Conservation (phyloP, 2,329 filamentous ascomycete genomes). For the Penicillium nordicum region DNA sequence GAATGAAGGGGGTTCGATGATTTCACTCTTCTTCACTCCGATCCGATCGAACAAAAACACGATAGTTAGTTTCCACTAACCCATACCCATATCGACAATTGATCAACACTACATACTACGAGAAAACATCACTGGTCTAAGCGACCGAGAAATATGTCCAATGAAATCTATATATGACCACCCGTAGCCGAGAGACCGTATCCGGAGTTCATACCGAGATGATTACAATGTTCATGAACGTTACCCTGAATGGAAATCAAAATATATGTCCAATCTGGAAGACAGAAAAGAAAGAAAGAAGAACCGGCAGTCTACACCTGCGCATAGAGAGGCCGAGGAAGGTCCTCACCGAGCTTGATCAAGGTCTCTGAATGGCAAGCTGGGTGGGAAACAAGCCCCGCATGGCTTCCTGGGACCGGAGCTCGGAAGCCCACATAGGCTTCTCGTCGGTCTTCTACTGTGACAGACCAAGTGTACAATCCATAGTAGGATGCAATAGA, state of each 20-base stretch:
- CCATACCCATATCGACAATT: not conserved
- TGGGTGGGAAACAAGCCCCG: conserved; percentile 26
- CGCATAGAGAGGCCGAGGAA: conserved; percentile 38
- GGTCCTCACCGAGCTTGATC: conserved; percentile 36
- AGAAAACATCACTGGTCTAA: not conserved
- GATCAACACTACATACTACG: not conserved
- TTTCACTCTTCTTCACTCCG: not conserved
- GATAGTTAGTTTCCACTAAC: not conserved
- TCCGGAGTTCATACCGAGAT: not conserved
- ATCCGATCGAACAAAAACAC: not conserved
- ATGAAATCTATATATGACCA: conserved; percentile 6
- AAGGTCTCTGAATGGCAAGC: conserved; percentile 28
- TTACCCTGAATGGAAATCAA: not conserved
- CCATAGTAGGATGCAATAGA: conserved; percentile 91
- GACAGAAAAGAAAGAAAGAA: not conserved
- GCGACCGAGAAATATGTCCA: conserved; percentile 5
- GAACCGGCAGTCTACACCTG: conserved; percentile 28
- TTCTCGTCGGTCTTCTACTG: conserved; percentile 66
- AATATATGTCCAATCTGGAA: conserved; percentile 1
- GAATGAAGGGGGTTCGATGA: not conserved
- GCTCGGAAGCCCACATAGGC: conserved; percentile 72
- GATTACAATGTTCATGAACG: conserved; percentile 2
- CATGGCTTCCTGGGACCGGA: conserved; percentile 27
- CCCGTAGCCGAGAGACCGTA: not conserved
- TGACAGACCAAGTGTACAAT: conserved; percentile 76